phyloP scores from a whole-genome alignment of 192 early-diverging fungal species.

The Entomortierella lignicola region DNA sequence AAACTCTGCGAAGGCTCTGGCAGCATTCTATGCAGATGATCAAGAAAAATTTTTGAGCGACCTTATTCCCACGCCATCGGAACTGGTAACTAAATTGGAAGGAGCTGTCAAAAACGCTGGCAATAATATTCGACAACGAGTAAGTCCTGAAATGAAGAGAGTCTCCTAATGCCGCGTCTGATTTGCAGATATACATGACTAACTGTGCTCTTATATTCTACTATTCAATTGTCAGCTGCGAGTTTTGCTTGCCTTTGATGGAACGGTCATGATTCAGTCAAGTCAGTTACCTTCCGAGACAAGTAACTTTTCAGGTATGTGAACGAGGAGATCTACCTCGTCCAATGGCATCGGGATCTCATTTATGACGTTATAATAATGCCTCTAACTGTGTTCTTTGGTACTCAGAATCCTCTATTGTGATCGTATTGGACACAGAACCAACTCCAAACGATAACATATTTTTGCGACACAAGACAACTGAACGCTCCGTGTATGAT shows the following conservation, averaged over 20 bases:
- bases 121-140: conserved; percentile 31
- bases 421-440: conserved; percentile 56
- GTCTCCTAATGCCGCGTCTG: too few relatives aligned
- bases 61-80: conserved; percentile 41
- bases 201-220: background rate
- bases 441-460: conserved; percentile 34
- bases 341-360: too few relatives aligned
- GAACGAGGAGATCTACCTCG: too few relatives aligned
- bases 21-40: conserved; percentile 13
- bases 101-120: conserved; percentile 33
- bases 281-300: conserved; percentile 47
- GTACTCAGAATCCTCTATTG: conserved; percentile 14
- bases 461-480: conserved; percentile 68
- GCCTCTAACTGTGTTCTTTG: too few relatives aligned
- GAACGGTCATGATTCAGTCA: conserved; percentile 39
- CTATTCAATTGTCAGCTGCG: conserved; percentile 15
- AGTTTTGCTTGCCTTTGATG: conserved; percentile 43
- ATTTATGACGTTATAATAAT: too few relatives aligned
- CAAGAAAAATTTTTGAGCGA: conserved; percentile 31
- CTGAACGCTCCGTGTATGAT: conserved; percentile 59
- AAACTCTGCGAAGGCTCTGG: conserved; percentile 37
- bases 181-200: too few relatives aligned
- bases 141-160: too few relatives aligned
- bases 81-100: conserved; percentile 34
- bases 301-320: conserved; percentile 14